phyloP scores from a whole-genome alignment of 345 rosid genomes.

The Eucalyptus cloeziana region DNA sequence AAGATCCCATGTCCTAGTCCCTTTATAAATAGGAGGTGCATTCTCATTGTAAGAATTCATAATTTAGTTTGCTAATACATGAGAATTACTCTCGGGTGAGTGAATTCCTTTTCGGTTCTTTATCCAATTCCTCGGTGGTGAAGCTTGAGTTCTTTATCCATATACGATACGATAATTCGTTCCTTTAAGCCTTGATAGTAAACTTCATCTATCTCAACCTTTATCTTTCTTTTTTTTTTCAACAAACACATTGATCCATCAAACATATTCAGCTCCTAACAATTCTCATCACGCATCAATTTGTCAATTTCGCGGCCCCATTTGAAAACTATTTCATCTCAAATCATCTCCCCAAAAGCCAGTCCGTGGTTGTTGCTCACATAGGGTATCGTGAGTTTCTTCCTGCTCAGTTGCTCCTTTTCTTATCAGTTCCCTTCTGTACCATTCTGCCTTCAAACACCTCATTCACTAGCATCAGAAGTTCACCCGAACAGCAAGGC shows the following conservation, averaged over 20 bases:
- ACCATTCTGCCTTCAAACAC: background rate
- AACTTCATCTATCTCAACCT: background rate
- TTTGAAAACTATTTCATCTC: background rate
- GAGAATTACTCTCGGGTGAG: background rate
- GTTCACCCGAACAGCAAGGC: background rate
- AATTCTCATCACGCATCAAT: background rate
- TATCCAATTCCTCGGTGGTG: background rate
- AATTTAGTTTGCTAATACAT: background rate
- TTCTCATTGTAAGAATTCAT: background rate
- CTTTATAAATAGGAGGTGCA: background rate
- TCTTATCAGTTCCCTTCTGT: background rate
- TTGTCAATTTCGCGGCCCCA: background rate
- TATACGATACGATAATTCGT: rapidly evolving
- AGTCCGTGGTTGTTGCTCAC: background rate
- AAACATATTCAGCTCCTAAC: background rate
- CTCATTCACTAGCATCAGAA: background rate
- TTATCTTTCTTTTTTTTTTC: background rate
- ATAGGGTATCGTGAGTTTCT: background rate
- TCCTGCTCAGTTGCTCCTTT: background rate
- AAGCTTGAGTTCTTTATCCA: background rate
- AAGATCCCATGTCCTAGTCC: background rate
- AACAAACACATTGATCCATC: background rate
- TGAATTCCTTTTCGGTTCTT: background rate
- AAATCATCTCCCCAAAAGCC: background rate
- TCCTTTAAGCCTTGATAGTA: background rate